Percentiles rank a stretch among this genome's conserved stretches.
These are phyloP conservation scores for Metarhizium guizhouense DNA, from an alignment of 2,329 filamentous ascomycete species.

Conservation along the genomic window DNA sequence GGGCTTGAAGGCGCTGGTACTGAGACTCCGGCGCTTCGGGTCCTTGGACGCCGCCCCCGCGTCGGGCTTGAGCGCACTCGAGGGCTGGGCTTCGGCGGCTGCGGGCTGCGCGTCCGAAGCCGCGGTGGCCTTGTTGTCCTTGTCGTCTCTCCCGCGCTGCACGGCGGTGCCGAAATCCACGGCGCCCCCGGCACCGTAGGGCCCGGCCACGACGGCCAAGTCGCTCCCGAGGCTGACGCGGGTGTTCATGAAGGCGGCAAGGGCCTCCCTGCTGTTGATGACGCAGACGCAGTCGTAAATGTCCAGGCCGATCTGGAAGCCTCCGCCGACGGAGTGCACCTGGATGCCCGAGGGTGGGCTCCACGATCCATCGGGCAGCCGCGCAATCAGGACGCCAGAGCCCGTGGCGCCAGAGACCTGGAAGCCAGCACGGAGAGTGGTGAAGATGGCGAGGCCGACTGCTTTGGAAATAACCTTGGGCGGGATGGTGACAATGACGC, in stretches of 20 bases:
- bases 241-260: constrained; percentile 67
- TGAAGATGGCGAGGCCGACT: constrained; percentile 64
- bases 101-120: not conserved
- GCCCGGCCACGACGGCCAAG: constrained; percentile 63
- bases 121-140: not conserved
- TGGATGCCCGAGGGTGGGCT: constrained; percentile 76
- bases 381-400: constrained; percentile 55
- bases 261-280: constrained; percentile 68
- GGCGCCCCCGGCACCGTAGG: constrained; percentile 61
- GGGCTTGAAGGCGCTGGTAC: constrained; percentile 24
- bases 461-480: constrained; percentile 54
- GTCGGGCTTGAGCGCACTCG: constrained; percentile 18
- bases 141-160: constrained; percentile 10
- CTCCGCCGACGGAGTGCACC: constrained; percentile 69
- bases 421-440: constrained; percentile 57
- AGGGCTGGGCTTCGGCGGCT: constrained; percentile 1
- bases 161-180: constrained; percentile 46
- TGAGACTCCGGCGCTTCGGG: constrained; percentile 19
- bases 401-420: constrained; percentile 59
- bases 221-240: constrained; percentile 72
- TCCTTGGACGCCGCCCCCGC: constrained; percentile 1
- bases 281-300: constrained; percentile 86
- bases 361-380: constrained; percentile 59
- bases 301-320: constrained; percentile 73
- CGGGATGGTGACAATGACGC: constrained; percentile 45